Evolutionary conservation across 495 filamentous ascomycete genomes (phyloP).

Genomic region (Lasiosphaeria ovina): DNA sequence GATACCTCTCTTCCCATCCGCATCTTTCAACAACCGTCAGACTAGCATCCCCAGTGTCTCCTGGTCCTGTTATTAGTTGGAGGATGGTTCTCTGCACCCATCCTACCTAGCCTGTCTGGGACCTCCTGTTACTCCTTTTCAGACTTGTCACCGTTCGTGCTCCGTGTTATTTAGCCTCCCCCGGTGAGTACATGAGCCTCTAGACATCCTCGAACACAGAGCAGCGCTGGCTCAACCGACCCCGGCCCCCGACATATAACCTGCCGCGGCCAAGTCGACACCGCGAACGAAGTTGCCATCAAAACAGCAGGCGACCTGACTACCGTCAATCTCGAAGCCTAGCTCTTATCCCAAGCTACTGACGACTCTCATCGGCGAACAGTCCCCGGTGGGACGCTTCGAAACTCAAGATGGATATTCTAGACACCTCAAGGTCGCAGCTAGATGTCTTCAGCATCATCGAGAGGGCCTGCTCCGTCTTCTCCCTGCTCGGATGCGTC

Average conservation of each 20-base stretch:
- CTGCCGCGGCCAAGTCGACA: no score
- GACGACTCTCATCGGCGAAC: no score
- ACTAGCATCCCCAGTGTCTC: constrained; percentile 4
- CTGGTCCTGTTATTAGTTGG: background rate
- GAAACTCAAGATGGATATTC: constrained; percentile 10
- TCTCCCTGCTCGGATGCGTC: constrained; percentile 69
- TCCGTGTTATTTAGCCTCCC: background rate
- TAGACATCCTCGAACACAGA: no score
- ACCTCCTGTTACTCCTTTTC: background rate
- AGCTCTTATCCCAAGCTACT: background rate
- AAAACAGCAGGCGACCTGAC: background rate
- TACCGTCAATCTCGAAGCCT: background rate
- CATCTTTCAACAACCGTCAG: constrained; percentile 5
- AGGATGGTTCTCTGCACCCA: constrained; percentile 5
- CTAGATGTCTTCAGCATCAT: constrained; percentile 54
- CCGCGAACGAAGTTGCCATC: no score
- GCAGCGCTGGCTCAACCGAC: no score
- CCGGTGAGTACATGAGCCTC: background rate
- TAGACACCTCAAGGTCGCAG: constrained; percentile 15
- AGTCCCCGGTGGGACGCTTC: background rate
- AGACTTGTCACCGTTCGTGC: background rate
- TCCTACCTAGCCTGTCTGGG: background rate
- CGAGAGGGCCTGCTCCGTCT: constrained; percentile 64
- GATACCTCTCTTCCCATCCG: constrained; percentile 9
- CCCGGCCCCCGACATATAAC: no score